phyloP scores from a whole-genome alignment of 164 flowering plant species.

The Vitis riparia region DNA sequence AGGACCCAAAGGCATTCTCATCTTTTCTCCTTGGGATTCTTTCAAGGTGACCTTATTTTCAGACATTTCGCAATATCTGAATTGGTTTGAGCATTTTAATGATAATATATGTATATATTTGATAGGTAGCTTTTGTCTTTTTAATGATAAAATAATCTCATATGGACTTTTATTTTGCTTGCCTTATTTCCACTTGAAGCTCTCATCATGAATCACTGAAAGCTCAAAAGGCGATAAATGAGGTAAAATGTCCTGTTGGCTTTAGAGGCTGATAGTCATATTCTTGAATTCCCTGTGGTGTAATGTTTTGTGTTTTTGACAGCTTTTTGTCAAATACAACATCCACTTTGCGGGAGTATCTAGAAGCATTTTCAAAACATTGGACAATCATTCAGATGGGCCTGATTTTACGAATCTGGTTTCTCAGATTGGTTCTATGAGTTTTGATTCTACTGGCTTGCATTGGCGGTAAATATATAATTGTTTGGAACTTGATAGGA shows the following conservation, averaged over 20 bases:
- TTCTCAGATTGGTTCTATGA: conserved; percentile 82
- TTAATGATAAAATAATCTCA: background rate
- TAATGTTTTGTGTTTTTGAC: conserved; percentile 15
- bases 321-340: conserved; percentile 96
- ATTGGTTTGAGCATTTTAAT: background rate
- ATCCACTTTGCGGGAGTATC: conserved; percentile 87
- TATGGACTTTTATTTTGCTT: conserved; percentile 7
- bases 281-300: conserved; percentile 2
- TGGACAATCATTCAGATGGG: conserved; percentile 45
- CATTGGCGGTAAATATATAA: conserved; percentile 82
- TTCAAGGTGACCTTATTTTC: conserved; percentile 53
- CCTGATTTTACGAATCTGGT: conserved; percentile 64
- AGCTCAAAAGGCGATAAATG: conserved; percentile 93
- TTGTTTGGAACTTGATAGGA: background rate
- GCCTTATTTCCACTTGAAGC: conserved; percentile 43
- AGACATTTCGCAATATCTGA: background rate
- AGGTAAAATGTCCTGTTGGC: conserved; percentile 44
- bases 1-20: conserved; percentile 80
- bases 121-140: background rate
- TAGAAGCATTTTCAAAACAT: conserved; percentile 52
- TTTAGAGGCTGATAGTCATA: background rate
- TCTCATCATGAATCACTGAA: conserved; percentile 93
- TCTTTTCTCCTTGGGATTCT: conserved; percentile 82
- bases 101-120: background rate
- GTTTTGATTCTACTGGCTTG: conserved; percentile 72